Base-by-base conservation (phyloP, 768 basidiomycete genomes). In the Hericium rajendrae region DNA sequence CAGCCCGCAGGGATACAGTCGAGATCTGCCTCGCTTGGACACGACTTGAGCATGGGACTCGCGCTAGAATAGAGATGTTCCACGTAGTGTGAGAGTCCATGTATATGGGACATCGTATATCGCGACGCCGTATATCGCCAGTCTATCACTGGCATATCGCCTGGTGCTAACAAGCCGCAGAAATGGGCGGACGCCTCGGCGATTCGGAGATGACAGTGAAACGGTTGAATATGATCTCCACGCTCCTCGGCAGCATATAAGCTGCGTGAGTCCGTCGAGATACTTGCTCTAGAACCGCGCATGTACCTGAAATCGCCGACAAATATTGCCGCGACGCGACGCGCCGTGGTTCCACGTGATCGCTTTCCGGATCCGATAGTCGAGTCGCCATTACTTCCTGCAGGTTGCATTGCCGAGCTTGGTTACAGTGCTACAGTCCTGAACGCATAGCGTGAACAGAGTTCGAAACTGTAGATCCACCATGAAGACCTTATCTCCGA, bases 201-300 rank as follows among this genome's bases (percentile, higher is more conserved):
- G 80, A 78, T 59, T 77, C 79, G 76, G 84, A 86, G 4, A 80
- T 78, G 64, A 86, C 73, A 4, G 80, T 78, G 65, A 84, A 86
- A 0, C 81, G 79, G 22, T 82, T 81, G 50, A 80, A 69, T 0
- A 78, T 78, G 57, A 87, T 79, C 51, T 78, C 76, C 2, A 79
- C 82, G 1, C 69, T 74, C 54, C 32, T 32, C 85, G 69, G 9
- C 74, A 77, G 22, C 80, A 82, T 3, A 76, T 76, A 26, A 72
- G 66, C 40, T 84, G 43, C 68, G 58, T 8, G 32, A 32, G 32
- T 2, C 32, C 32, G 32, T 32, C 32, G 32, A 6, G 8, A 32
- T 32, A 32, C 32, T 32, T 32, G 32, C 32, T 32, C 8, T 32
- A 6, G 32, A 32, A 32, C 9, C 4, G 32, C 32, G 9, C 32